Base-by-base conservation (phyloP, 73 alveolate genomes). In the Blepharisma stoltei region DNA sequence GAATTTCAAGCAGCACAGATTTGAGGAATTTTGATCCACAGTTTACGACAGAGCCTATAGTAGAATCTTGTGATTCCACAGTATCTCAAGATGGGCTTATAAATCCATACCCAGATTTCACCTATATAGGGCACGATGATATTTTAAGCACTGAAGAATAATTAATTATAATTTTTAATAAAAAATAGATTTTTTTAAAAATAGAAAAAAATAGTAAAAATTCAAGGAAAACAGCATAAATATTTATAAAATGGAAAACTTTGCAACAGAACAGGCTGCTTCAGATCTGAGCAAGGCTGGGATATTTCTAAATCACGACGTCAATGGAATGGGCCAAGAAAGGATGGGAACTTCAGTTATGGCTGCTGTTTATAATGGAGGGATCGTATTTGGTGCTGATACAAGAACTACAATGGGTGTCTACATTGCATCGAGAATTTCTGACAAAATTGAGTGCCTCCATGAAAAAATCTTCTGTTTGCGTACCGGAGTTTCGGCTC, bases 21-120 rank as follows among this genome's bases (percentile, higher is more conserved):
- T 55, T 79, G 18, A 76, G 93, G 38, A 81, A 85, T 53, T 81
- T 85, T 41, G 81, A 77, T 54, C 45, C 49, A 20, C 69, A 54
- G 53, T 84, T 84, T 55, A 70, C 86, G 14, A 75, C 70, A 9
- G 82, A 81, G 82, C 79, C 77, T 0, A 82, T 88, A 23, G 60
- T 80, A 54, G 92, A 84, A 38, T 84, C 92, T 6, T 11, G 60
- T 14, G 81, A 46, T n/a, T 9, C 25, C 65, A 69, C 44, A 21
- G 48, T 27, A 8, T 14, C 18, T 9, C 75, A 9, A 7, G 52
- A 18, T 7, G 37, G 84, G 55, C 49, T 66, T 14, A n/a, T 43
- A 9, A 18, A 18, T 18, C 47, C 7, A 6, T 71, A 46, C 18
- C 48, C 44, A 70, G 77, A 66, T 76, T 54, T 82, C 76, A 37